These are phyloP conservation scores for Cercospora sojina DNA, from an alignment of 2,329 filamentous ascomycete species.

Conservation along the genomic window DNA sequence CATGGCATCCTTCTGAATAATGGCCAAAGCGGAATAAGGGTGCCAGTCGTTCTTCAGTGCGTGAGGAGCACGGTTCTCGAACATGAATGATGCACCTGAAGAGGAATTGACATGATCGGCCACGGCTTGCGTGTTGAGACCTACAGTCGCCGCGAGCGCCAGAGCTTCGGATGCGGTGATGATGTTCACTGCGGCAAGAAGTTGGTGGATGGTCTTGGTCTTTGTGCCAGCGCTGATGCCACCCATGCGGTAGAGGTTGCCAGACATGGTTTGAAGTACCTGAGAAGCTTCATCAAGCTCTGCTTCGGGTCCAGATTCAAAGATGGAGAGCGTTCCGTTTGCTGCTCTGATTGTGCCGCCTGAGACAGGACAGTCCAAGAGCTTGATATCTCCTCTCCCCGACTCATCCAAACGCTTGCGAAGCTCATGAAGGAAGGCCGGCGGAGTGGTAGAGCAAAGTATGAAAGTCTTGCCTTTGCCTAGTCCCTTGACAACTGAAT, in stretches of 20 bases:
- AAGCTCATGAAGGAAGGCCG: constrained; percentile 63
- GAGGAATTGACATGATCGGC: constrained; percentile 49
- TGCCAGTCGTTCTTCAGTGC: constrained; percentile 53
- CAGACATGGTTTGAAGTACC: constrained; percentile 64
- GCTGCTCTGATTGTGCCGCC: constrained; percentile 68
- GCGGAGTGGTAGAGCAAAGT: constrained; percentile 69
- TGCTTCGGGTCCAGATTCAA: constrained; percentile 61
- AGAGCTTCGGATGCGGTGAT: constrained; percentile 57
- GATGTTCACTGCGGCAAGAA: constrained; percentile 60
- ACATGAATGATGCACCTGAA: constrained; percentile 53
- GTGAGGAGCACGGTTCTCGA: constrained; percentile 56
- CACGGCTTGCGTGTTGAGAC: constrained; percentile 52
- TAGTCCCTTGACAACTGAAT: constrained; percentile 54
- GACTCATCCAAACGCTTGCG: constrained; percentile 55
- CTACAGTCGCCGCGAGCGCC: constrained; percentile 55
- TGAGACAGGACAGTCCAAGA: constrained; percentile 72
- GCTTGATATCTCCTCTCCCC: constrained; percentile 61
- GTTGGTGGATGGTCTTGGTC: constrained; percentile 59
- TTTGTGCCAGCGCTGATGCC: constrained; percentile 56
- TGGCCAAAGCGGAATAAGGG: constrained; percentile 46
- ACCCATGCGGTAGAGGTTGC: constrained; percentile 61
- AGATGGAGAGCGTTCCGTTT: constrained; percentile 71
- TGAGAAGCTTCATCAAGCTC: constrained; percentile 56
- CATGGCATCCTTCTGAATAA: constrained; percentile 52
- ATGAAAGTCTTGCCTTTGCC: constrained; percentile 61